A percentile compares a stretch with the other conserved stretches of the same genome.
Conservation (phyloP, 1,139 yeast species). For the Sugiyamaella grinbergsii region DNA sequence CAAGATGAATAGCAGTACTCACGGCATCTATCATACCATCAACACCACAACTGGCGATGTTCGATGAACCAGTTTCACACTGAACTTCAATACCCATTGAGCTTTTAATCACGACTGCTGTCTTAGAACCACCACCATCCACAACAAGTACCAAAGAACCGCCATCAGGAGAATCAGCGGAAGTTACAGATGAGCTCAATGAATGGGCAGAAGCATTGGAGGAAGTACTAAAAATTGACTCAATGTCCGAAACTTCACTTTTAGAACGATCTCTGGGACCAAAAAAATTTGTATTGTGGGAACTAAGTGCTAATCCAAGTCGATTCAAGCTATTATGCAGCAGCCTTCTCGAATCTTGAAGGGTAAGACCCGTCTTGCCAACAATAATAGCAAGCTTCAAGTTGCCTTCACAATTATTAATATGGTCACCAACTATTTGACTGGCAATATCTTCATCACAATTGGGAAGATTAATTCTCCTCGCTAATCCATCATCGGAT, state of each 20-base stretch:
- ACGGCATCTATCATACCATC: constrained; percentile 20
- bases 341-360: constrained; percentile 26
- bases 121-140: constrained; percentile 32
- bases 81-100: constrained; percentile 16
- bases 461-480: constrained; percentile 6
- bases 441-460: constrained; percentile 7
- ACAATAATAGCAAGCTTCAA: constrained; percentile 35
- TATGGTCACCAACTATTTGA: constrained; percentile 23
- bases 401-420: constrained; percentile 26
- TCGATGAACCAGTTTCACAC: constrained; percentile 23
- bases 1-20: constrained; percentile 16
- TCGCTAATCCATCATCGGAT: constrained; percentile 6
- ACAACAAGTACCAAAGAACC: constrained; percentile 20
- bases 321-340: constrained; percentile 21
- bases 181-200: constrained; percentile 10
- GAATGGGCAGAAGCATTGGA: background rate
- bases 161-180: background rate
- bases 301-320: constrained; percentile 14
- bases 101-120: constrained; percentile 27
- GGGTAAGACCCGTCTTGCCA: constrained; percentile 32
- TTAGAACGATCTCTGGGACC: constrained; percentile 19
- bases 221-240: constrained; percentile 10
- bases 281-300: constrained; percentile 14
- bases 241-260: constrained; percentile 6
- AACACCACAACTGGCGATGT: constrained; percentile 23